A percentile compares a stretch with the other conserved stretches of the same genome.
Conservation (phyloP, 495 filamentous ascomycete genomes). For the Umbilicaria muhlenbergii region DNA sequence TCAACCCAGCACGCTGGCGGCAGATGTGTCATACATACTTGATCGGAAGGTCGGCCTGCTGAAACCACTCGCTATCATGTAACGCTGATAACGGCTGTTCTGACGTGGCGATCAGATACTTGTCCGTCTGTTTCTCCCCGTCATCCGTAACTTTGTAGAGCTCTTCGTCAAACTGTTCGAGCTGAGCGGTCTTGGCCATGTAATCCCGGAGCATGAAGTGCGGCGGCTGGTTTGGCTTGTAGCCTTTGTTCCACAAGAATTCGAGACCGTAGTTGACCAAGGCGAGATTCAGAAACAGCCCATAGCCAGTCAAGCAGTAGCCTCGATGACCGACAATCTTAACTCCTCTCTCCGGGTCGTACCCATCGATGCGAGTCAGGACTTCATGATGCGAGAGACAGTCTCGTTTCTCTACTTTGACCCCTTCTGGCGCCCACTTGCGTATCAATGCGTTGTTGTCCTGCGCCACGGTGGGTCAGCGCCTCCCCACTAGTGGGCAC, state of each 20-base stretch:
- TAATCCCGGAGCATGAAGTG: slow-evolving; percentile 91
- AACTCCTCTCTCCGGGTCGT: slow-evolving; percentile 82
- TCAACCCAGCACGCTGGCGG: slow-evolving; percentile 2
- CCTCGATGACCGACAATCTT: slow-evolving; percentile 93
- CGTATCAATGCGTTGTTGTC: slow-evolving; percentile 68
- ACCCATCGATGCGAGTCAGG: slow-evolving; percentile 71
- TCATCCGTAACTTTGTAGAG: slow-evolving; percentile 90
- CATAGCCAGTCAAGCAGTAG: slow-evolving; percentile 80
- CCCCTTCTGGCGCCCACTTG: slow-evolving; percentile 64
- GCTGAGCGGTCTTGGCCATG: slow-evolving; percentile 98
- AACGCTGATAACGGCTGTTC: slow-evolving; percentile 90
- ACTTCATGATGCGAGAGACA: slow-evolving; percentile 92
- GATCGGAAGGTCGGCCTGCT: slow-evolving; percentile 69
- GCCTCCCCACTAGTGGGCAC: neutral
- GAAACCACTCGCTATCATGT: slow-evolving; percentile 87
- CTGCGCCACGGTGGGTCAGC: slow-evolving; percentile 17
- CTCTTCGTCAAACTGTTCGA: slow-evolving; percentile 95
- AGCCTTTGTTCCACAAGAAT: slow-evolving; percentile 62
- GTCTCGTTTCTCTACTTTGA: slow-evolving; percentile 49
- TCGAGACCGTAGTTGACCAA: slow-evolving; percentile 88
- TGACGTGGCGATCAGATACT: slow-evolving; percentile 94
- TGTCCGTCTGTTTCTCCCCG: slow-evolving; percentile 68
- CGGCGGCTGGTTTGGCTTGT: slow-evolving; percentile 80
- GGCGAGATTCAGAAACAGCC: slow-evolving; percentile 85
- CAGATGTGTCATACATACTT: slow-evolving; percentile 32